A percentile compares a stretch with the other conserved stretches of the same genome.
Conservation (phyloP, 2,329 filamentous ascomycete species). For the Daldinia eschscholtzii region DNA sequence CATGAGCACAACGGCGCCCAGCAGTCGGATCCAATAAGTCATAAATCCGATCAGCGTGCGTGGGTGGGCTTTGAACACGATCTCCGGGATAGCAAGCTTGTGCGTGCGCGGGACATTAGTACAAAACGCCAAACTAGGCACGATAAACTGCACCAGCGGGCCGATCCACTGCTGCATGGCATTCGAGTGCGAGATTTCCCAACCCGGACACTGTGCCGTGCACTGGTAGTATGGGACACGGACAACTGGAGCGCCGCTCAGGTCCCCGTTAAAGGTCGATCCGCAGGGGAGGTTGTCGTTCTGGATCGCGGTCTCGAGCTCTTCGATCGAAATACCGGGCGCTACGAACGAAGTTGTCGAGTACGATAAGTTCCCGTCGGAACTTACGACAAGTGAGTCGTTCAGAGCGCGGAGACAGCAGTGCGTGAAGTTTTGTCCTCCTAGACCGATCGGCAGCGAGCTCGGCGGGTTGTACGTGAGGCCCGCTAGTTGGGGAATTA, state of each 20-base stretch:
- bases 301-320: constrained; percentile 36
- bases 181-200: constrained; percentile 49
- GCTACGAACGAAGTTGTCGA: constrained; percentile 45
- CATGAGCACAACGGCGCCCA: constrained; percentile 46
- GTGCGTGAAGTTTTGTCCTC: constrained; percentile 51
- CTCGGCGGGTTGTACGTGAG: constrained; percentile 37
- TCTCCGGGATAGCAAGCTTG: constrained; percentile 52
- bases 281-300: constrained; percentile 49
- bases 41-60: constrained; percentile 58
- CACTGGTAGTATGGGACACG: constrained; percentile 51
- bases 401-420: constrained; percentile 51
- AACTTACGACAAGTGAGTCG: constrained; percentile 40
- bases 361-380: constrained; percentile 46
- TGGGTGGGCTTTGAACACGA: constrained; percentile 72
- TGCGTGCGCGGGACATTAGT: constrained; percentile 53
- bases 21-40: constrained; percentile 48
- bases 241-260: constrained; percentile 44
- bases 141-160: constrained; percentile 54
- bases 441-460: constrained; percentile 35
- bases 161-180: constrained; percentile 52
- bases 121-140: constrained; percentile 54
- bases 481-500: constrained; percentile 47
- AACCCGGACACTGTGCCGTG: constrained; percentile 48
- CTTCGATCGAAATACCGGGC: constrained; percentile 39
- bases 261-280: constrained; percentile 44